Evolutionary conservation across 768 basidiomycete species (phyloP), one percentile per base, ranked within the genome.

Genomic region (Leccinum sublutescens): DNA sequence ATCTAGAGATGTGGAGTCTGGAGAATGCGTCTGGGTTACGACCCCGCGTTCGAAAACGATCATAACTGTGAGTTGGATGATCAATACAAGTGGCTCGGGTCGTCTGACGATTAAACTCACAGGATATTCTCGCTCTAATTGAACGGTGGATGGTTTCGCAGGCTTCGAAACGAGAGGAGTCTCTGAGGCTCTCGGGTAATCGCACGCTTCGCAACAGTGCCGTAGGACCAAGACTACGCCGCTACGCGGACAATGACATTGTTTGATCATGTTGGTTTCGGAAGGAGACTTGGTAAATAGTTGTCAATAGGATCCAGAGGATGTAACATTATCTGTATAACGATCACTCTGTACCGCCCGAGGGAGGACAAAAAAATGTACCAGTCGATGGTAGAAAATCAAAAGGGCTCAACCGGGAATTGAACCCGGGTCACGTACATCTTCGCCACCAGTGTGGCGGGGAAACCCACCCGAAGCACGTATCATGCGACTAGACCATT

Each of bases 401-500:
- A 17, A 10, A 40, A 15, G 5, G 38, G 38, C 66, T 61, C 68
- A 70, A 72, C 71, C 71, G 67, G 71, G 71, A 73, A 72, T 73
- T 71, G 71, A 72, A 72, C 71, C 71, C 71, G 71, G 71, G 71
- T 69, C 71, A 72, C 71, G 71, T 71, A 72, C 69, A 72, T 71
- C 63, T 69, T 71, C 51, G 12, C 33, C 51, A 52, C 51, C 56
- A 45, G 7, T 1, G 54, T 56, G 57, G 61, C 38, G 61, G 57
- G 62, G 60, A 45, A 57, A 69, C 71, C 51, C 52, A 48, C 71
- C 71, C 71, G 71, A 72, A 73, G 71, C 71, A 71, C 71, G 71
- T 72, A 72, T 72, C 71, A 73, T 72, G 64, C 71, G 38, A 72
- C 71, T 72, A 73, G 71, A 71, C 71, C 71, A 72, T 73, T 73